These are phyloP conservation scores for Trichosporon coremiiforme DNA, from an alignment of 1,284 basidiomycete genomes.

Conservation along the genomic window DNA sequence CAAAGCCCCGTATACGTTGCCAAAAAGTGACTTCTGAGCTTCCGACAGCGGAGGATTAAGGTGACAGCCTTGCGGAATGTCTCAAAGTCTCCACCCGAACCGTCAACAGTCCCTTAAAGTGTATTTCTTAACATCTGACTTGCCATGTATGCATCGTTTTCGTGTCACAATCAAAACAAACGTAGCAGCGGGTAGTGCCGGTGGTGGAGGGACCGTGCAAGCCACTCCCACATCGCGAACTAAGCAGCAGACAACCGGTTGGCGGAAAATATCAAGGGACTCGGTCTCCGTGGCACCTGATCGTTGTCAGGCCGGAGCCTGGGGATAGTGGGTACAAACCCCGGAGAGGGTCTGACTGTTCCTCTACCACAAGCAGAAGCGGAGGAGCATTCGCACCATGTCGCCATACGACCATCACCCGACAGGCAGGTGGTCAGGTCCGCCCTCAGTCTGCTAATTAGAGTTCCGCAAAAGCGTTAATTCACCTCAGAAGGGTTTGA, in stretches of 20 bases:
- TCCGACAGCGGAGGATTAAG: conserved; percentile 14
- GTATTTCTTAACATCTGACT: conserved; percentile 1
- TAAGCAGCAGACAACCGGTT: too few species aligned
- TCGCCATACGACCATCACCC: background rate
- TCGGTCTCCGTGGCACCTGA: conserved; percentile 9
- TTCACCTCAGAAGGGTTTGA: background rate
- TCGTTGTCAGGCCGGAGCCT: background rate
- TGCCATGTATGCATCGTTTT: background rate
- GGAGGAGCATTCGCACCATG: background rate
- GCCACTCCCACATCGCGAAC: too few species aligned
- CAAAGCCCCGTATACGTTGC: background rate
- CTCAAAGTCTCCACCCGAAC: conserved; percentile 9
- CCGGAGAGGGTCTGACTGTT: background rate
- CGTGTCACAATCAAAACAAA: background rate
- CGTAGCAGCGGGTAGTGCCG: too few species aligned
- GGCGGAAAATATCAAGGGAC: too few species aligned
- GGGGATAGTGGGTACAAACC: background rate
- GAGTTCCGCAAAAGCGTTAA: background rate
- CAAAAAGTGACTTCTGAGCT: background rate
- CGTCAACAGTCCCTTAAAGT: conserved; percentile 1
- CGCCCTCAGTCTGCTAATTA: background rate
- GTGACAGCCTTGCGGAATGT: conserved; percentile 9
- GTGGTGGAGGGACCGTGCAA: too few species aligned
- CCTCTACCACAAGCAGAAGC: background rate
- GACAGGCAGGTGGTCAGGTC: background rate